These are phyloP conservation scores for Cucumis melo DNA, from an alignment of 306 rosid species.

Conservation along the genomic window DNA sequence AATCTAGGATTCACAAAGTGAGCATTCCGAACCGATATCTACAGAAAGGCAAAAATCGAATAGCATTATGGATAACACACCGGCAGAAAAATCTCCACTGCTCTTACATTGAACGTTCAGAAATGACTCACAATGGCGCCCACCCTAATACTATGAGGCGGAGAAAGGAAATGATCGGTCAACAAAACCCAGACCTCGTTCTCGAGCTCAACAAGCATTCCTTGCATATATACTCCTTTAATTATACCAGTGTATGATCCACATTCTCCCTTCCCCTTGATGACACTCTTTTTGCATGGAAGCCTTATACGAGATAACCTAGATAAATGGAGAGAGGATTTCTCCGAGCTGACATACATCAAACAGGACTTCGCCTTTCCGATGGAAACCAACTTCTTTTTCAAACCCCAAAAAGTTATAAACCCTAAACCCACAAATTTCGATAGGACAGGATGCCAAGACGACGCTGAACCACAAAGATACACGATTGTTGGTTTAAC, in stretches of 20 bases:
- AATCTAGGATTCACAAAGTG: constrained; percentile 68
- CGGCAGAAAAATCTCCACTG: not conserved
- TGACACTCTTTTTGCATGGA: constrained; percentile 5
- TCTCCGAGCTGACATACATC: constrained; percentile 55
- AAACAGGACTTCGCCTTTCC: constrained; percentile 43
- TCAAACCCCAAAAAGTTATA: constrained; percentile 39
- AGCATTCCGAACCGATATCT: constrained; percentile 68
- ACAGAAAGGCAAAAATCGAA: not conserved
- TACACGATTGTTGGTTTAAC: constrained; percentile 35
- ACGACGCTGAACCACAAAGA: constrained; percentile 45
- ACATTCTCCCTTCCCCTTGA: constrained; percentile 46
- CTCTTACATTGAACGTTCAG: not conserved
- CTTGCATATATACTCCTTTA: constrained; percentile 62
- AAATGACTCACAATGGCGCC: constrained; percentile 65
- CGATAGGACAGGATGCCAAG: constrained; percentile 59
- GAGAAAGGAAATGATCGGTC: constrained; percentile 40
- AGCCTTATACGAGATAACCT: constrained; percentile 15
- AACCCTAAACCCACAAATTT: constrained; percentile 34
- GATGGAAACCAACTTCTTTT: constrained; percentile 42
- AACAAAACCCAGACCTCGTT: constrained; percentile 79
- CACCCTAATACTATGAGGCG: constrained; percentile 63
- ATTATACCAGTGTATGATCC: constrained; percentile 57
- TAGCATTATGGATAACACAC: not conserved
- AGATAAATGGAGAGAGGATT: constrained; percentile 28
- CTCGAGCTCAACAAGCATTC: constrained; percentile 85